Evolutionary conservation across 2,329 filamentous ascomycete genomes (phyloP).

Genomic region (Colletotrichum zoysiae): DNA sequence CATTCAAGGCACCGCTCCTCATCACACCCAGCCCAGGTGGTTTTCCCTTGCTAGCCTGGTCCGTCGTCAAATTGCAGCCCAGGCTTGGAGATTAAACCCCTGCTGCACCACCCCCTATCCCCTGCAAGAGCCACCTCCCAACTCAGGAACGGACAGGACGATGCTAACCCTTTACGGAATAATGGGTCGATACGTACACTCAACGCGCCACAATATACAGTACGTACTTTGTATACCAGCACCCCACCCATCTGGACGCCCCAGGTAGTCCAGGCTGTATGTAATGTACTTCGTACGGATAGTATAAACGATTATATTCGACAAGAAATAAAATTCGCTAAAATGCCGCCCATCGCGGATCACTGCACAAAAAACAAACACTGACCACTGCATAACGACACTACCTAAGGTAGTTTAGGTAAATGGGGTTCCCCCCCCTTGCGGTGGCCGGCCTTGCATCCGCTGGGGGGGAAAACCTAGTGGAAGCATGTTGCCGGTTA

Average conservation of each 20-base stretch:
- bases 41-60: slow-evolving; percentile 33
- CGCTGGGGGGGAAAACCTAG: slow-evolving; percentile 19
- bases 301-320: too few relatives aligned
- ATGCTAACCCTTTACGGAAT: slow-evolving; percentile 2
- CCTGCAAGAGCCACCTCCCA: slow-evolving; percentile 28
- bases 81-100: slow-evolving; percentile 35
- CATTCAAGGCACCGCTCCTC: slow-evolving; percentile 25
- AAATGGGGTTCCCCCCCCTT: slow-evolving; percentile 8
- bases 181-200: not conserved
- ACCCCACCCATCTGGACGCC: slow-evolving; percentile 22
- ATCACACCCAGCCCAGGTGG: slow-evolving; percentile 8
- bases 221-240: slow-evolving; percentile 10
- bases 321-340: slow-evolving; percentile 9
- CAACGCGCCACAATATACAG: not conserved
- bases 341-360: slow-evolving; percentile 15
- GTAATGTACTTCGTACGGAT: too few relatives aligned
- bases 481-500: slow-evolving; percentile 16
- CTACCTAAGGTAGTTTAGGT: not conserved
- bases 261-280: slow-evolving; percentile 1
- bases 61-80: slow-evolving; percentile 37
- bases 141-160: slow-evolving; percentile 31
- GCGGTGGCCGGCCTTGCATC: slow-evolving; percentile 15
- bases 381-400: not conserved
- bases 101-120: slow-evolving; percentile 22
- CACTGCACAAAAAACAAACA: not conserved